These are phyloP conservation scores for Cyclotella distinguenda DNA, from an alignment of 108 stramenopile species.

Conservation along the genomic window DNA sequence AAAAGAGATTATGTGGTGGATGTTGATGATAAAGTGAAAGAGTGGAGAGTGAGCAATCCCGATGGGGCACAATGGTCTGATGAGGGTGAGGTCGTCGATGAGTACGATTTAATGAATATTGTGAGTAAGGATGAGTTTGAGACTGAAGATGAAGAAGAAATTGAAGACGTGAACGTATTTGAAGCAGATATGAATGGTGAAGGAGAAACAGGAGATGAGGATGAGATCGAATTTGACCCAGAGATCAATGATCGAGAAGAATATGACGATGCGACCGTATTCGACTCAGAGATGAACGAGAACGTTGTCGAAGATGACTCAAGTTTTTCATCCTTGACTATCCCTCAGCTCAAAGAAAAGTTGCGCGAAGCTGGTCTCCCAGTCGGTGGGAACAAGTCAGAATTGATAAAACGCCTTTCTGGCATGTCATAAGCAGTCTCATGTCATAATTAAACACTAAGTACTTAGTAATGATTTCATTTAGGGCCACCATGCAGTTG, in stretches of 20 bases:
- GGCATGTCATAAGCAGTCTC: not conserved
- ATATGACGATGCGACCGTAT: too few relatives aligned
- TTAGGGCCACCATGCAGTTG: slow-evolving; percentile 68
- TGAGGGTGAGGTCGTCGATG: slow-evolving; percentile 17
- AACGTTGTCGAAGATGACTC: slow-evolving; percentile 8
- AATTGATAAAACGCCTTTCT: slow-evolving; percentile 59
- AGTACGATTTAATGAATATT: slow-evolving; percentile 19
- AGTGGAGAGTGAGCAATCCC: slow-evolving; percentile 47
- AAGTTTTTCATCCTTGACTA: slow-evolving; percentile 42
- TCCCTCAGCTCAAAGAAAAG: slow-evolving; percentile 61
- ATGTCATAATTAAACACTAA: too few relatives aligned
- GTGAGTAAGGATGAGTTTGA: slow-evolving; percentile 40
- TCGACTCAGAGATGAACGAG: too few relatives aligned
- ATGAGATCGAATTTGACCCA: slow-evolving; percentile 1
- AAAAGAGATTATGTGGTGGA: slow-evolving; percentile 39
- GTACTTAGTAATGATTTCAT: not conserved
- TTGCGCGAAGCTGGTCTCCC: slow-evolving; percentile 54
- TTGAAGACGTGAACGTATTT: slow-evolving; percentile 6
- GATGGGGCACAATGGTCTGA: slow-evolving; percentile 31
- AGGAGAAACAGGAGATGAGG: slow-evolving; percentile 1
- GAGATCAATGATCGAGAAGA: too few relatives aligned
- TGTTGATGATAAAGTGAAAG: slow-evolving; percentile 52
- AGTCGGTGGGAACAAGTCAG: slow-evolving; percentile 64
- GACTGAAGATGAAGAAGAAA: slow-evolving; percentile 12
- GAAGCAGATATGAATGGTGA: too few relatives aligned